phyloP scores from a whole-genome alignment of 257 asterid species.

The Rauvolfia tetraphylla region DNA sequence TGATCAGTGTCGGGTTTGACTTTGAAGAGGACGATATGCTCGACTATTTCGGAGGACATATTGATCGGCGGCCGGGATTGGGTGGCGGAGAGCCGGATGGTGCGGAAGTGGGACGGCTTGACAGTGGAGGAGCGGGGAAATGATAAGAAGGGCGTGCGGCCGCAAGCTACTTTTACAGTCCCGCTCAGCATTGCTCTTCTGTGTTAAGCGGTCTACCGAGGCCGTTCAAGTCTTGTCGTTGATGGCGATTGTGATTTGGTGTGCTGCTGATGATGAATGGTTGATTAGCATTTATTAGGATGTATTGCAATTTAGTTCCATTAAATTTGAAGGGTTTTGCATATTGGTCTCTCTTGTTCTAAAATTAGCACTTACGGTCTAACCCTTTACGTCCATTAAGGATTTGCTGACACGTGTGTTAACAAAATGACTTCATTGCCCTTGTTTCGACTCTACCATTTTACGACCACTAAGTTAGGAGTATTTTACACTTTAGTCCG shows the following conservation, averaged over 20 bases:
- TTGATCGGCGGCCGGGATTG: slow-evolving; percentile 17
- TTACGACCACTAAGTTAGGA: too few species aligned
- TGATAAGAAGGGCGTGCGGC: slow-evolving; percentile 28
- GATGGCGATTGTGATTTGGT: background rate
- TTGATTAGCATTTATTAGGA: background rate
- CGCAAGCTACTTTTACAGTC: slow-evolving; percentile 18
- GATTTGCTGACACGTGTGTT: too few species aligned
- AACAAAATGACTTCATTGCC: too few species aligned
- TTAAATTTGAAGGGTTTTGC: too few species aligned
- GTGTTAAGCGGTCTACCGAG: background rate
- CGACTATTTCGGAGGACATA: slow-evolving; percentile 48
- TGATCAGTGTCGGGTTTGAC: slow-evolving; percentile 52
- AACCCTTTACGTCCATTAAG: too few species aligned
- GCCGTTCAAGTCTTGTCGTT: background rate
- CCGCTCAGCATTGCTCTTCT: slow-evolving; percentile 23
- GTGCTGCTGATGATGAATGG: background rate
- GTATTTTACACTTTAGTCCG: too few species aligned
- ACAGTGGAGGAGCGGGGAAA: slow-evolving; percentile 19
- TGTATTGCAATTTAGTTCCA: too few species aligned
- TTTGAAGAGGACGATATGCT: slow-evolving; percentile 82
- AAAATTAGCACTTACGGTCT: too few species aligned
- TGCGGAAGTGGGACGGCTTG: slow-evolving; percentile 13
- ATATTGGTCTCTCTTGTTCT: too few species aligned
- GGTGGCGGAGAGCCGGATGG: slow-evolving; percentile 17
- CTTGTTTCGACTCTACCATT: too few species aligned